phyloP scores from a whole-genome alignment of 2,329 filamentous ascomycete genomes.

The Neopestalotiopsis sp. region DNA sequence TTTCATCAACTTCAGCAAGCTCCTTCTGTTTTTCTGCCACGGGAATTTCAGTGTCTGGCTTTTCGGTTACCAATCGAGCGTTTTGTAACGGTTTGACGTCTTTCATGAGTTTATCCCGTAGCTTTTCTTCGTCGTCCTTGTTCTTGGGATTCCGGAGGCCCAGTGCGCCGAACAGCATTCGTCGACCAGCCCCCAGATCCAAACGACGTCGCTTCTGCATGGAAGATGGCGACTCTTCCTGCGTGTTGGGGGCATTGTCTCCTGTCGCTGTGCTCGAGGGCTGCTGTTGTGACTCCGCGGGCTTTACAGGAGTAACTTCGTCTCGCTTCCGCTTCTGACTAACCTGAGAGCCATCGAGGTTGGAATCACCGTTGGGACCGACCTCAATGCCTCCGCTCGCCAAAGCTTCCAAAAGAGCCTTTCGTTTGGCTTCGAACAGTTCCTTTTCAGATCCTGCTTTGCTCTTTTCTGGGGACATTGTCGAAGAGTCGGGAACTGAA shows the following conservation, averaged over 20 bases:
- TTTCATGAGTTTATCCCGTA: conserved; percentile 65
- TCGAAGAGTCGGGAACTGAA: neutral
- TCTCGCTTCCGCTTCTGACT: conserved; percentile 32
- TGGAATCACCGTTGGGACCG: conserved; percentile 25
- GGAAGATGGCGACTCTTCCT: conserved; percentile 24
- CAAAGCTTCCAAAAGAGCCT: conserved; percentile 57
- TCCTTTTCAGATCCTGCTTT: conserved; percentile 33
- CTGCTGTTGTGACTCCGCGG: neutral
- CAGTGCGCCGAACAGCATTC: conserved; percentile 75
- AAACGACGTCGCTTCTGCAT: conserved; percentile 39
- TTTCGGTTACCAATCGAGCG: conserved; percentile 35
- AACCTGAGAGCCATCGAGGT: conserved; percentile 16
- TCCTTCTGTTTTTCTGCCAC: conserved; percentile 29
- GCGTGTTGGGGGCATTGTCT: conserved; percentile 11
- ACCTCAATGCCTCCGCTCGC: conserved; percentile 58
- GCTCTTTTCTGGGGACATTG: conserved; percentile 7
- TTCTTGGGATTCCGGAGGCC: conserved; percentile 72
- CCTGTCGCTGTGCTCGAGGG: conserved; percentile 16
- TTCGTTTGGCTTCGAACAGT: conserved; percentile 56
- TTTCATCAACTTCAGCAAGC: conserved; percentile 51
- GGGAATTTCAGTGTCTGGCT: conserved; percentile 20
- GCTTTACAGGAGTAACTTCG: conserved; percentile 10
- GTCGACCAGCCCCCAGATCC: conserved; percentile 65
- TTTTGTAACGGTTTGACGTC: conserved; percentile 50
- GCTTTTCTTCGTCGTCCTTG: conserved; percentile 69